Percentiles rank a stretch among this genome's conserved stretches.
These are phyloP conservation scores for Xylaria telfairii DNA, from an alignment of 495 filamentous ascomycete genomes.

Conservation along the genomic window DNA sequence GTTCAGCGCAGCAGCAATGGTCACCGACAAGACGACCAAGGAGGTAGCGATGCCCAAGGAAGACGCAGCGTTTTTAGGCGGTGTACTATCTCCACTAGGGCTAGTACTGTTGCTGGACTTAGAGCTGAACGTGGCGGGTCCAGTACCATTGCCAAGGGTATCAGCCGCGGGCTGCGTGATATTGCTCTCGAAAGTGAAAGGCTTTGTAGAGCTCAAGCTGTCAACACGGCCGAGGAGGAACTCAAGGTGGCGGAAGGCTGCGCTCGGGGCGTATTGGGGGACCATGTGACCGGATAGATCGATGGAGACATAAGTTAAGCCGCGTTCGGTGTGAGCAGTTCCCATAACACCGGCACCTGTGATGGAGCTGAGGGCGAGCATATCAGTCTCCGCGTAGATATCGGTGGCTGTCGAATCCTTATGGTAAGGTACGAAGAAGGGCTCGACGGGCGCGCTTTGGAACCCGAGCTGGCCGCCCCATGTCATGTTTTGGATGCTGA, in stretches of 20 bases:
- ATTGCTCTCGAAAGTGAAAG: constrained; percentile 40
- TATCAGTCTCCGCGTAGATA: constrained; percentile 33
- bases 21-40: neutral
- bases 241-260: constrained; percentile 46
- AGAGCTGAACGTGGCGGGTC: constrained; percentile 27
- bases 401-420: constrained; percentile 32
- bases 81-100: neutral
- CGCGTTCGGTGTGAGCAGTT: constrained; percentile 44
- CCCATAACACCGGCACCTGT: constrained; percentile 44
- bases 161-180: constrained; percentile 30
- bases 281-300: constrained; percentile 45
- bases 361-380: constrained; percentile 25
- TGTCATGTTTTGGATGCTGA: constrained; percentile 85
- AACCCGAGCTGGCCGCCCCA: constrained; percentile 79
- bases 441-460: constrained; percentile 59
- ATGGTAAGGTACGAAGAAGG: constrained; percentile 73
- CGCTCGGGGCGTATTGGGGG: constrained; percentile 42
- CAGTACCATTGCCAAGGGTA: constrained; percentile 41
- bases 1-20: neutral
- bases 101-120: neutral
- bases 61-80: neutral
- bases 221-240: constrained; percentile 45
- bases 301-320: constrained; percentile 44
- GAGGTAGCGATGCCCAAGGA: neutral
- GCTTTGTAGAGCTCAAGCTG: constrained; percentile 37